A percentile compares a stretch with the other conserved stretches of the same genome.
These are phyloP conservation scores for Isochrysis galbana DNA, from an alignment of 78 protist genomes.

Conservation along the genomic window DNA sequence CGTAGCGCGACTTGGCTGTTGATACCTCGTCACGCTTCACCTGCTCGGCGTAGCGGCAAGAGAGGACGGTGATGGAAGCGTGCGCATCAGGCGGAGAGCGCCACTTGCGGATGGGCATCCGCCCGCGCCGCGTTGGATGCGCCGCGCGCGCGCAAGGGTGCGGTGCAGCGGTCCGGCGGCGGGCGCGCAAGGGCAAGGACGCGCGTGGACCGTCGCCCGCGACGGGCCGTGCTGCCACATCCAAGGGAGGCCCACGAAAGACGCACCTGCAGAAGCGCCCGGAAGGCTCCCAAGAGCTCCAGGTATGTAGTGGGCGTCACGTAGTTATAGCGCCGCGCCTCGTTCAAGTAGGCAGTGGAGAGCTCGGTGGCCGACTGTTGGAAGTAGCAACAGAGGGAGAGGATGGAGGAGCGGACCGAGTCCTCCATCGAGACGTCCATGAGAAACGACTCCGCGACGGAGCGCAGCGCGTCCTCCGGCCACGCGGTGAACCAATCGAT, in stretches of 20 bases:
- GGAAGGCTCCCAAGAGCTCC: conserved; percentile 63
- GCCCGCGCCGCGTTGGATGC: too few species aligned
- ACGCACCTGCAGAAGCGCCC: conserved; percentile 28
- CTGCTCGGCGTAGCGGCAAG: too few species aligned
- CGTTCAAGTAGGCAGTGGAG: neutral
- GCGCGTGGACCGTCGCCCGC: neutral
- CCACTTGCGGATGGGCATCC: too few species aligned
- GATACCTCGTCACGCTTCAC: conserved; percentile 31
- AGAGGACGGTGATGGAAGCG: too few species aligned
- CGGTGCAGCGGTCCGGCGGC: too few species aligned
- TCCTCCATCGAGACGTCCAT: neutral
- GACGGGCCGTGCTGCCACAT: neutral
- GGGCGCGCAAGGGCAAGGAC: neutral
- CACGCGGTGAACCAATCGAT: conserved; percentile 82
- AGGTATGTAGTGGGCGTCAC: conserved; percentile 81
- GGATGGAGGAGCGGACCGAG: neutral
- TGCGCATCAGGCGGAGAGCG: too few species aligned
- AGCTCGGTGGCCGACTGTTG: conserved; percentile 44
- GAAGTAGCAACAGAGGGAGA: conserved; percentile 28
- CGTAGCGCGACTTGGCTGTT: conserved; percentile 9
- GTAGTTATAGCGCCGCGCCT: conserved; percentile 64
- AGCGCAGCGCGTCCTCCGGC: conserved; percentile 78
- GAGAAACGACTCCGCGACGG: conserved; percentile 57
- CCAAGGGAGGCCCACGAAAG: too few species aligned
- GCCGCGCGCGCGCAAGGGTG: too few species aligned